Conservation (phyloP, 495 filamentous ascomycete genomes). For the Stereocaulon alpinum region DNA sequence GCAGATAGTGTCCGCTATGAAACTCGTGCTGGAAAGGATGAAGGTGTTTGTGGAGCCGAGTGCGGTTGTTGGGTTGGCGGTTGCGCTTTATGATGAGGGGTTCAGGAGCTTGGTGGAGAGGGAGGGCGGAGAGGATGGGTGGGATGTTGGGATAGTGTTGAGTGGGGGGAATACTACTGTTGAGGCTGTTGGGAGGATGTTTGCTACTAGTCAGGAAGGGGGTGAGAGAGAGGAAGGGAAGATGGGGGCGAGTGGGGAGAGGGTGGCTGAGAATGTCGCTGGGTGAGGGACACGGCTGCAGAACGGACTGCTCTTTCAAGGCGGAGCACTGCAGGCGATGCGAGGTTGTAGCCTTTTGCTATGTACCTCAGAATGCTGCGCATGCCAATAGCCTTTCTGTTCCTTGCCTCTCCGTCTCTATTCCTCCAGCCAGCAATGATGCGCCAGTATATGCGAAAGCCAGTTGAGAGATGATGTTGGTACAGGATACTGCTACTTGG, state of each 20-base stretch:
- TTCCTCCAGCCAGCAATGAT: no score
- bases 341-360: no score
- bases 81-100: conserved; percentile 73
- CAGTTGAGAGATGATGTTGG: no score
- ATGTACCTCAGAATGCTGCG: no score
- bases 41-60: conserved; percentile 91
- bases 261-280: conserved; percentile 37
- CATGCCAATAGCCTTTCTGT: no score
- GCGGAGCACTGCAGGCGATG: no score
- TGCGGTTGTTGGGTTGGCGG: conserved; percentile 74
- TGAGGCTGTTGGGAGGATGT: conserved; percentile 61
- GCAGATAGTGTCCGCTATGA: conserved; percentile 69
- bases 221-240: conserved; percentile 28
- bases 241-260: conserved; percentile 28
- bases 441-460: no score
- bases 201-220: conserved; percentile 28
- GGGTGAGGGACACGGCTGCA: conserved; percentile 23
- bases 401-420: no score
- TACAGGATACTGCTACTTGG: no score
- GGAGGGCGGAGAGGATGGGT: conserved; percentile 62
- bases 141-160: conserved; percentile 81
- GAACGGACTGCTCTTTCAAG: no score
- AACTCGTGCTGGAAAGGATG: conserved; percentile 74
- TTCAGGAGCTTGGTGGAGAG: conserved; percentile 60
- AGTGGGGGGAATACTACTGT: conserved; percentile 87